Evolutionary conservation across 2,329 filamentous ascomycete species (phyloP), one percentile per base, ranked within the genome.

Genomic region (Fusarium keratoplasticum): DNA sequence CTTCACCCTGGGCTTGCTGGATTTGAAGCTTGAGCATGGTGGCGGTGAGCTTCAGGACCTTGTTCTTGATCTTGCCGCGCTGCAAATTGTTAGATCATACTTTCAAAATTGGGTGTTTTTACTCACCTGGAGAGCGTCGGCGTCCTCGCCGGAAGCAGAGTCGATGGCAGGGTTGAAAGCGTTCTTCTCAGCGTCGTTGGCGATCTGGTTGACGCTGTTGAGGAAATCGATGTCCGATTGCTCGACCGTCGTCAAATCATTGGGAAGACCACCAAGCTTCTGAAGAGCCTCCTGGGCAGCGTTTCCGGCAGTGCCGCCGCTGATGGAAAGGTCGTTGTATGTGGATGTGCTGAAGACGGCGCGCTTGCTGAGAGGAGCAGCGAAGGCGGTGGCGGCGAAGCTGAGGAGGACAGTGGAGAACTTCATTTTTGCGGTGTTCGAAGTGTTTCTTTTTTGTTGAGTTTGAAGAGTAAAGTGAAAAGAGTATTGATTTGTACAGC

Each of bases 21-120:
- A 87, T 83, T 78, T 86, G 81, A 10, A 90, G 85, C 73, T 85
- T 82, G 33, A 89, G 79, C 35, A 89, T 81, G 61, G 86, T 86
- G 31, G 87, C 86, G 42, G 85, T 86, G 71, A 90, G 82, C 82
- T 90, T 90, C 61, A 90, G 80, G 18, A 90, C 87, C 82, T 90
- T 90, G 85, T 89, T 90, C 86, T 89, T 88, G 69, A 86, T 89
- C 82, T 90, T 89, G 77, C 87, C 87, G 62, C 84, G 83, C 85
- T 86, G 64, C 55, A 40, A 9, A 54, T 1, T 29, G 35, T 71
- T 29, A 77, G 62, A 14, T 44, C 13, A 2, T 6, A 1, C 1
- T 20, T 10, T 31, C 8, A 25, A 14, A 38, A 0, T 6, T 4
- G 16, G 0, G 1, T n/a, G 54, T 14, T 44, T 13, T 31, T n/a